A percentile compares a stretch with the other conserved stretches of the same genome.
Conservation (phyloP, 495 filamentous ascomycete species). For the Penicillium malachiteum region DNA sequence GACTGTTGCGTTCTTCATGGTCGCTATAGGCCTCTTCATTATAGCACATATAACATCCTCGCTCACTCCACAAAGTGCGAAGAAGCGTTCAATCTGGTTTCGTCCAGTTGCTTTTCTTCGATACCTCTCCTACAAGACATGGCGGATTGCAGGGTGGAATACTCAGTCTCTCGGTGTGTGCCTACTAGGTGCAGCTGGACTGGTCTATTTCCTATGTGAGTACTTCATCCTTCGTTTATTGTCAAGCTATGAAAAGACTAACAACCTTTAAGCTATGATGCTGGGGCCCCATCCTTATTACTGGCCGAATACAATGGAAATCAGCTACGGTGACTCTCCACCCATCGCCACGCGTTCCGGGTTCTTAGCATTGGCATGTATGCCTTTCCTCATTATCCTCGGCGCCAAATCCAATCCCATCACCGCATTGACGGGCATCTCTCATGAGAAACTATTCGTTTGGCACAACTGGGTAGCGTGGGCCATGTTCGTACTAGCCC, state of each 20-base stretch:
- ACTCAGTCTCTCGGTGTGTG: slow-evolving; percentile 44
- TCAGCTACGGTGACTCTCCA: slow-evolving; percentile 49
- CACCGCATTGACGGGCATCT: slow-evolving; percentile 51
- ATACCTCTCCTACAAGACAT: slow-evolving; percentile 43
- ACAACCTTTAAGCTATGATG: slow-evolving; percentile 36
- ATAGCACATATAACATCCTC: slow-evolving; percentile 30
- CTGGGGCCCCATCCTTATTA: slow-evolving; percentile 56
- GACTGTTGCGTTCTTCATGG: slow-evolving; percentile 51
- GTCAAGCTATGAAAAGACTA: neutral
- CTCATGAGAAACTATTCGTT: slow-evolving; percentile 54
- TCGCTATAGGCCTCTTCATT: slow-evolving; percentile 45
- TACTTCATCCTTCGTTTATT: neutral
- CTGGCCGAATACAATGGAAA: slow-evolving; percentile 47
- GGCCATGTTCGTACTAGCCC: slow-evolving; percentile 52
- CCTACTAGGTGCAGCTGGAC: slow-evolving; percentile 37
- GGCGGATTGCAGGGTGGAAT: slow-evolving; percentile 37
- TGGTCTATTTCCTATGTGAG: slow-evolving; percentile 49
- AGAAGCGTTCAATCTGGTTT: slow-evolving; percentile 21
- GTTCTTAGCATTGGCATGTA: slow-evolving; percentile 50
- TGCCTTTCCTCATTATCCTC: slow-evolving; percentile 49
- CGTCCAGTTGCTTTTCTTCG: slow-evolving; percentile 26
- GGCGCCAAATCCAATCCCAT: slow-evolving; percentile 44
- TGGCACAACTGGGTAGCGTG: slow-evolving; percentile 56
- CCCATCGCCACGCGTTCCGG: slow-evolving; percentile 53
- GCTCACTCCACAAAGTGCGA: slow-evolving; percentile 19